Evolutionary conservation across 2,329 filamentous ascomycete species (phyloP), one percentile per base, ranked within the genome.

Genomic region (Curvularia spicifera): DNA sequence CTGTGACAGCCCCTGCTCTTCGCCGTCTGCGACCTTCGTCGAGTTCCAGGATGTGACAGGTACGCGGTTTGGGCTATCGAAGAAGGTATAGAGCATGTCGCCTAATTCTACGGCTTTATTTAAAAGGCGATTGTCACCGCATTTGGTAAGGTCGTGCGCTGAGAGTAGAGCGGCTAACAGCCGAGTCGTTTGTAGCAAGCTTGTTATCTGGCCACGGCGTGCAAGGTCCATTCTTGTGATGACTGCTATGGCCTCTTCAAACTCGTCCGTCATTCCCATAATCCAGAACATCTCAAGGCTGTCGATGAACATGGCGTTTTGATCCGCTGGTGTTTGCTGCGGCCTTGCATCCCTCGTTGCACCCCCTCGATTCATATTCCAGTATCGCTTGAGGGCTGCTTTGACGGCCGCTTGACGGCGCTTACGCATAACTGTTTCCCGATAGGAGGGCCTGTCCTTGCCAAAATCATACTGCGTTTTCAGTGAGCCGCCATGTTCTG

Each of bases 361-460:
- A 8, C 8, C 28, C 18, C 5, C 20, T 28, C 40, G 42, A 77
- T 97, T 97, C 31, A 90, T 90, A 2, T 79, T 78, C 93, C 93
- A 97, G 0, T 90, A 87, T 65, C 88, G 87, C 65, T 84, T 77
- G 75, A 96, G 90, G 56, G 92, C 89, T 7, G 84, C 82, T 74
- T 88, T 92, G 72, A 97, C 87, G 44, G 84, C 80, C 10, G 81
- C 81, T 61, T 89, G 84, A 51, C 90, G 86, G 55, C 85, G 78
- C 60, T 87, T 76, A 26, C 92, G 87, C 67, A 85, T 85, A 9
- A 66, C 53, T 51, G 65, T 58, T 15, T 81, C 6, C 18, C n/a
- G 29, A 29, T 45, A 53, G 1, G 15, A 35, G 10, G 20, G 31
- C 5, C 15, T 15, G 8, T 37, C 5, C 7, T 4, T 26, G 9